Percentiles rank a stretch among this genome's conserved stretches.
Conservation (phyloP, 495 filamentous ascomycete genomes). For the Trichoderma asperelloides region DNA sequence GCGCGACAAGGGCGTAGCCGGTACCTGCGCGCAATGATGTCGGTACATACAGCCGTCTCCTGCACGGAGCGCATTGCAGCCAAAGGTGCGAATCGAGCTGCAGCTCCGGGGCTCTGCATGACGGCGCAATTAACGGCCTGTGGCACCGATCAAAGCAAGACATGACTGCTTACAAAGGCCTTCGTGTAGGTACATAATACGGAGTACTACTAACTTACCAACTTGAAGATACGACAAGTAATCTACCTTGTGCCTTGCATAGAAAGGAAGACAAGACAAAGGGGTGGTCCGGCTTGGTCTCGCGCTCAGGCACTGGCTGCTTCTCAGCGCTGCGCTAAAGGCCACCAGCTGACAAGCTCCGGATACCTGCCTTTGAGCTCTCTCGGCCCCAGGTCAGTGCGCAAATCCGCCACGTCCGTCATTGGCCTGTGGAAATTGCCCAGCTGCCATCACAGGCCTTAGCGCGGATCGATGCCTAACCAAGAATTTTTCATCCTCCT, state of each 20-base stretch:
- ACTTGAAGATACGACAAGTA: too few species aligned
- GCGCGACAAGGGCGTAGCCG: neutral
- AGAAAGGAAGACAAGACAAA: too few species aligned
- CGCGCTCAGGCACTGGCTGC: too few species aligned
- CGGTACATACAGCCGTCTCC: neutral
- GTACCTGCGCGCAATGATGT: neutral
- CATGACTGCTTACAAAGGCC: neutral
- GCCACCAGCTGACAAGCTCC: too few species aligned
- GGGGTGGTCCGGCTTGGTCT: too few species aligned
- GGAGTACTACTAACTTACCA: too few species aligned
- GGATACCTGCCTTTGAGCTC: neutral
- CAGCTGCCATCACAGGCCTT: neutral
- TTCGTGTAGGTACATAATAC: too few species aligned
- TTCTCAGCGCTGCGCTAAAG: too few species aligned
- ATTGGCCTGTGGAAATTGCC: neutral
- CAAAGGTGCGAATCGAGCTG: neutral
- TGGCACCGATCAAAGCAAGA: neutral
- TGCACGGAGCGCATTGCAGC: neutral
- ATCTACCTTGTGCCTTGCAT: too few species aligned
- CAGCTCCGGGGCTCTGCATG: neutral
- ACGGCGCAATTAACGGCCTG: neutral
- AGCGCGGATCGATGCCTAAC: constrained; percentile 3
- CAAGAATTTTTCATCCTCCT: neutral
- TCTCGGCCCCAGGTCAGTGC: neutral
- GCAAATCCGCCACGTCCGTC: neutral